Evolutionary conservation across 768 basidiomycete species (phyloP).

Genomic region (Tylopilus sp.): DNA sequence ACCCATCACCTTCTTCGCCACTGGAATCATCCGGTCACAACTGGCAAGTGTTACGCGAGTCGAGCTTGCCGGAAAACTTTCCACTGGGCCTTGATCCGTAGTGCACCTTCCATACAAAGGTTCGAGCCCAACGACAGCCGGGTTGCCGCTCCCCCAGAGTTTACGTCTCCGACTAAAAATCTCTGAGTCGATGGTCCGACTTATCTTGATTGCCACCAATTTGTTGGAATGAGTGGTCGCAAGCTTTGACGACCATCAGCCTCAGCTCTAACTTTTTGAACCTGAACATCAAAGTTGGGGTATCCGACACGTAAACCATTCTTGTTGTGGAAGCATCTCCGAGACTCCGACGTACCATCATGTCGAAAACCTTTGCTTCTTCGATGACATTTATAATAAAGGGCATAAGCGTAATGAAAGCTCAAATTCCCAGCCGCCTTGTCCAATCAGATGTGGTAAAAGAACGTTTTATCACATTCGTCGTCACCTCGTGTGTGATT

Average conservation of each 20-base stretch:
- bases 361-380: neutral
- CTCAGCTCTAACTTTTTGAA: neutral
- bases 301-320: neutral
- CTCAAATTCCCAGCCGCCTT: neutral
- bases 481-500: constrained; percentile 23
- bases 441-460: constrained; percentile 3
- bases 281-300: no score
- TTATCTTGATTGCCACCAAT: no score
- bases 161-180: neutral
- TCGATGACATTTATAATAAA: neutral
- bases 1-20: neutral
- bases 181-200: neutral
- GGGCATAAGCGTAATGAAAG: neutral
- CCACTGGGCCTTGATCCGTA: neutral
- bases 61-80: no score
- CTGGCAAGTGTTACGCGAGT: no score
- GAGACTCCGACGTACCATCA: neutral
- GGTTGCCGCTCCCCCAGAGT: neutral
- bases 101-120: neutral
- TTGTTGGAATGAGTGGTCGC: neutral
- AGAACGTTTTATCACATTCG: constrained; percentile 1
- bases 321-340: neutral
- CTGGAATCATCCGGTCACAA: neutral
- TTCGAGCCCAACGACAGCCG: neutral
- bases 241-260: neutral